Evolutionary conservation across 345 rosid species (phyloP), one percentile per base, ranked within the genome.

Genomic region (Gossypium stocksii): DNA sequence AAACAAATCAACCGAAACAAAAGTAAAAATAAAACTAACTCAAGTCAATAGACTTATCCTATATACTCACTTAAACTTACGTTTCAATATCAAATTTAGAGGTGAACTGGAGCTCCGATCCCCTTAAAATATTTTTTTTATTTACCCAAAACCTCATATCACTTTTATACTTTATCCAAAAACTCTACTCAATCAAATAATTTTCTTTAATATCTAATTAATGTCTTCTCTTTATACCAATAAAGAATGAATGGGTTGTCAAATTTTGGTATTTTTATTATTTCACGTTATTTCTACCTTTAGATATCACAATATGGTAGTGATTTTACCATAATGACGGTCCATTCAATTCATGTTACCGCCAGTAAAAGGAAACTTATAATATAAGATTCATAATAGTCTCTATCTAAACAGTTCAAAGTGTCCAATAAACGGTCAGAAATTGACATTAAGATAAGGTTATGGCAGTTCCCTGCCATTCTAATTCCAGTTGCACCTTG

Each of bases 31-130:
- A 34, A 34, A 34, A 34, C 41, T 34, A 34, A 34, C 41, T 5
- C 41, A 34, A 34, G 1, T 34, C 41, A 4, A 34, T 1, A 4
- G 41, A 5, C 41, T 34, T 34, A 34, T 34, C 6, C 38, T 4
- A 34, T 34, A 4, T 4, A 34, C 38, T 34, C 38, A 34, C 41
- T 0, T 1, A 4, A 4, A 34, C 1, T 0, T 34, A 34, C 6
- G 1, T 4, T 34, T 4, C 0, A 34, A 34, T 34, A 0, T 34
- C 38, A 34, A 34, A 29, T 29, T 29, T 29, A 29, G 0, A 5
- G 0, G 34, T 4, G 4, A 3, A 27, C 0, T 2, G 34, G 4
- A 29, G 0, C 34, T 29, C 4, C 0, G 4, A 0, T 29, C 4
- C 29, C 27, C 29, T 27, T 27, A 27, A 27, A 27, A 27, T 3